These are phyloP conservation scores for Eucalyptus shirleyi DNA, from an alignment of 345 rosid genomes.

Conservation along the genomic window DNA sequence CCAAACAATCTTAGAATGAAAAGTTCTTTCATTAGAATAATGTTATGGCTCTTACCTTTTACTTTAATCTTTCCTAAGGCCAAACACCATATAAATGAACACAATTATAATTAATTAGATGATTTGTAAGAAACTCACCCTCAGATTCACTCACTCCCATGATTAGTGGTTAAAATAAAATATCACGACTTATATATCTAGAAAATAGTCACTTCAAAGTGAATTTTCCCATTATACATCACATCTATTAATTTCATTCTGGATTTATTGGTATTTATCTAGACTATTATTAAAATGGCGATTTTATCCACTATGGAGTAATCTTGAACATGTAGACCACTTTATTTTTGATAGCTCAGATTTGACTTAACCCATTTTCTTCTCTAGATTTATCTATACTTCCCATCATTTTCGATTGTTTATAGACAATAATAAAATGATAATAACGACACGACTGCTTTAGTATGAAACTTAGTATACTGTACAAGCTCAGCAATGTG, in stretches of 20 bases:
- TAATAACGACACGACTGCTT: not conserved
- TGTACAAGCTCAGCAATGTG: not conserved
- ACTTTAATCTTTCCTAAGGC: too few species aligned
- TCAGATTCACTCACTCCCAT: too few species aligned
- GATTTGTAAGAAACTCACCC: not conserved
- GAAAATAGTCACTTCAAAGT: too few species aligned
- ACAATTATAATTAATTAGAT: too few species aligned
- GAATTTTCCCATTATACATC: too few species aligned
- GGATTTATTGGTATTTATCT: not conserved
- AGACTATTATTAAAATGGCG: not conserved
- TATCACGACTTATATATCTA: too few species aligned
- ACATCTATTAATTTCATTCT: too few species aligned
- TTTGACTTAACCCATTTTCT: not conserved
- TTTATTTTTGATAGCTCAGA: not conserved
- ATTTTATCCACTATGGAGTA: not conserved
- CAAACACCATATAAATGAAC: too few species aligned
- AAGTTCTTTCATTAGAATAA: too few species aligned
- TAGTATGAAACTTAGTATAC: not conserved
- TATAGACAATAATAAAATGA: not conserved
- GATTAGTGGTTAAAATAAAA: too few species aligned
- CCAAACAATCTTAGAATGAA: too few species aligned
- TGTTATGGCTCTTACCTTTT: too few species aligned
- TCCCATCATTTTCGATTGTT: not conserved
- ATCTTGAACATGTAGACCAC: not conserved
- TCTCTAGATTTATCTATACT: not conserved